Percentiles rank a stretch among this genome's conserved stretches.
Evolutionary conservation across 176 grass and related monocot species (phyloP).

Genomic region (Hordeum marinum): DNA sequence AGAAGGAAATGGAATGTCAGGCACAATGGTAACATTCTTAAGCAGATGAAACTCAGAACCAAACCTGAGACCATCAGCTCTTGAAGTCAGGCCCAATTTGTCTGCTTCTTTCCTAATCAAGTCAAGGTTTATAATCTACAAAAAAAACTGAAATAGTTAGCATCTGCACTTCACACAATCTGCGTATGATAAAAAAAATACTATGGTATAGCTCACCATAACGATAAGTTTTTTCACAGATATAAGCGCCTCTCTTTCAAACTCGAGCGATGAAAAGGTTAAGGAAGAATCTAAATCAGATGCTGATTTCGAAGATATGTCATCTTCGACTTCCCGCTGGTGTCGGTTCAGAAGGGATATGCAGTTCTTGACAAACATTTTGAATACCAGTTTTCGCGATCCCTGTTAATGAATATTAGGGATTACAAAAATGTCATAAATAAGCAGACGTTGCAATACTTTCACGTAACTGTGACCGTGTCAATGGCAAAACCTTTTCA

Average conservation of each 20-base stretch:
- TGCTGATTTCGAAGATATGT: slow-evolving; percentile 32
- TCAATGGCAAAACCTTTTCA: slow-evolving; percentile 1
- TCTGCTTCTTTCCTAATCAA: slow-evolving; percentile 73
- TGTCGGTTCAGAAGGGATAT: slow-evolving; percentile 54
- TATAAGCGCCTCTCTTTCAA: slow-evolving; percentile 46
- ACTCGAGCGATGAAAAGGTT: slow-evolving; percentile 45
- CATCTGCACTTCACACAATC: slow-evolving; percentile 1
- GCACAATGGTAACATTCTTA: not conserved
- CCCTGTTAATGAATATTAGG: slow-evolving; percentile 41
- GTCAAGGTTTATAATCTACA: slow-evolving; percentile 85
- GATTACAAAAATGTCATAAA: slow-evolving; percentile 5
- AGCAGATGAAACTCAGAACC: slow-evolving; percentile 1
- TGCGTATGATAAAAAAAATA: slow-evolving; percentile 21
- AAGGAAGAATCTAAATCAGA: slow-evolving; percentile 46
- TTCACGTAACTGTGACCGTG: slow-evolving; percentile 2
- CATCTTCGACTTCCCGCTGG: slow-evolving; percentile 32
- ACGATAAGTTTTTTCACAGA: slow-evolving; percentile 63
- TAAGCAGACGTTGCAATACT: slow-evolving; percentile 23
- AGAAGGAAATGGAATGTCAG: slow-evolving; percentile 31
- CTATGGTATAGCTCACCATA: slow-evolving; percentile 51
- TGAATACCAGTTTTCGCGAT: slow-evolving; percentile 60
- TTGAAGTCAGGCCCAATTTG: slow-evolving; percentile 61
- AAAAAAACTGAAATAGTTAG: slow-evolving; percentile 26
- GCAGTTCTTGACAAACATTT: slow-evolving; percentile 68
- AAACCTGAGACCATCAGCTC: slow-evolving; percentile 71